Conservation (phyloP, 805 yeast genomes). For the Tetrapisispora phaffii region DNA sequence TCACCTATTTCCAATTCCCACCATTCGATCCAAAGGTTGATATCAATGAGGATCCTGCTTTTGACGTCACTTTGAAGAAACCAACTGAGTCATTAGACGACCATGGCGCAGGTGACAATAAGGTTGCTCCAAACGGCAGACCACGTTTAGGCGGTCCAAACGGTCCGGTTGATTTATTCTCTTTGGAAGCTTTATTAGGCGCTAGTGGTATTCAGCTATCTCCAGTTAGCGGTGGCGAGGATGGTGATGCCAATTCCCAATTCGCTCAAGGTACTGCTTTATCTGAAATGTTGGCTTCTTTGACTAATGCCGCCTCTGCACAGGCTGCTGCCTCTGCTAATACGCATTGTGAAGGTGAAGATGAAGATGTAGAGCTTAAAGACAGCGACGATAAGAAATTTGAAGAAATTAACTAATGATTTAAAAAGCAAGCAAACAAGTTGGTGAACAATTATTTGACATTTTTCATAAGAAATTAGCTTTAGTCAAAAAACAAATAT, state of each 20-base stretch:
- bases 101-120: not conserved
- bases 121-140: not conserved
- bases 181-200: conserved; percentile 27
- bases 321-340: conserved; percentile 22
- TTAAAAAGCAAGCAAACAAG: not conserved
- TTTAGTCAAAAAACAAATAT: not conserved
- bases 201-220: conserved; percentile 25
- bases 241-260: conserved; percentile 26
- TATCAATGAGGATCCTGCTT: conserved; percentile 8
- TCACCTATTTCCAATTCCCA: conserved; percentile 41
- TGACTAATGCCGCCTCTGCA: conserved; percentile 30
- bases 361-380: conserved; percentile 9
- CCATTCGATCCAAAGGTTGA: conserved; percentile 33
- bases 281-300: conserved; percentile 48
- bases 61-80: conserved; percentile 12
- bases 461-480: not conserved
- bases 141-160: conserved; percentile 3
- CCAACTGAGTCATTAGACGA: conserved; percentile 4
- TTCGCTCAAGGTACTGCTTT: conserved; percentile 56
- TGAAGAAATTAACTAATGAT: not conserved
- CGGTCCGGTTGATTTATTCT: conserved; percentile 22
- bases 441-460: not conserved
- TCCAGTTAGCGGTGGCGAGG: conserved; percentile 21
- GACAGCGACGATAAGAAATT: conserved; percentile 17
- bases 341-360: conserved; percentile 17